Evolutionary conservation across 2,329 filamentous ascomycete genomes (phyloP).

Genomic region (Aspergillus sp.): DNA sequence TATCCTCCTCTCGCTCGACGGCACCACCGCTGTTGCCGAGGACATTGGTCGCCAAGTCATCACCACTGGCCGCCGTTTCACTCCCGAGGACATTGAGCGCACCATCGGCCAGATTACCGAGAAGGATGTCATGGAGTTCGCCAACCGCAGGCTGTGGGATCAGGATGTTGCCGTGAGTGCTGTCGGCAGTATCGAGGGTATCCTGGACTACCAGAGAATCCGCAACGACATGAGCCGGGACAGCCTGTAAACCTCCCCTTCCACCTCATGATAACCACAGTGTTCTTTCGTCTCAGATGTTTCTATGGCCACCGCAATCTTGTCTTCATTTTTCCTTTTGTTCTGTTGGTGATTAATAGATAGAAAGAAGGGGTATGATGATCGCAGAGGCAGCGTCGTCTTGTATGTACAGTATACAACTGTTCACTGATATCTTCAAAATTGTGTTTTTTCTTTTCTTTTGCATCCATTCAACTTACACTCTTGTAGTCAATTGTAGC

Average conservation of each 20-base stretch:
- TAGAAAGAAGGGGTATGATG: constrained; percentile 13
- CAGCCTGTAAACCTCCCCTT: constrained; percentile 25
- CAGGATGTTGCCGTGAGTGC: constrained; percentile 90
- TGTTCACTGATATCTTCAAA: constrained; percentile 25
- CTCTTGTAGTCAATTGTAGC: too few relatives aligned
- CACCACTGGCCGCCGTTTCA: constrained; percentile 88
- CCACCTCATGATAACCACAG: constrained; percentile 1
- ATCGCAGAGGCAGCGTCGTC: constrained; percentile 15
- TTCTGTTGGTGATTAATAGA: constrained; percentile 21
- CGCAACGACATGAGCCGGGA: constrained; percentile 84
- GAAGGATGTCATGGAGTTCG: constrained; percentile 96
- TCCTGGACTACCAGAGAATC: constrained; percentile 46
- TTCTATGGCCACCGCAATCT: constrained; percentile 9
- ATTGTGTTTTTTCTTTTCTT: constrained; percentile 16
- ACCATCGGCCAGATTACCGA: constrained; percentile 81
- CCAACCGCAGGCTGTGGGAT: constrained; percentile 92
- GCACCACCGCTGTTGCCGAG: constrained; percentile 93
- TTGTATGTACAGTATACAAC: constrained; percentile 26
- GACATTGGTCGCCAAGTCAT: constrained; percentile 98
- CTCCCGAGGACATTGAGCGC: constrained; percentile 88
- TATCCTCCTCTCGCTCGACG: constrained; percentile 92
- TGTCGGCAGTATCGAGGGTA: constrained; percentile 83
- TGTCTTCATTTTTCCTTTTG: constrained; percentile 10
- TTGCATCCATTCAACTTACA: background rate
- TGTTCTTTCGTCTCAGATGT: constrained; percentile 12